Conservation (phyloP, 2,329 filamentous ascomycete genomes). For the Torrubiella hemipterigena region DNA sequence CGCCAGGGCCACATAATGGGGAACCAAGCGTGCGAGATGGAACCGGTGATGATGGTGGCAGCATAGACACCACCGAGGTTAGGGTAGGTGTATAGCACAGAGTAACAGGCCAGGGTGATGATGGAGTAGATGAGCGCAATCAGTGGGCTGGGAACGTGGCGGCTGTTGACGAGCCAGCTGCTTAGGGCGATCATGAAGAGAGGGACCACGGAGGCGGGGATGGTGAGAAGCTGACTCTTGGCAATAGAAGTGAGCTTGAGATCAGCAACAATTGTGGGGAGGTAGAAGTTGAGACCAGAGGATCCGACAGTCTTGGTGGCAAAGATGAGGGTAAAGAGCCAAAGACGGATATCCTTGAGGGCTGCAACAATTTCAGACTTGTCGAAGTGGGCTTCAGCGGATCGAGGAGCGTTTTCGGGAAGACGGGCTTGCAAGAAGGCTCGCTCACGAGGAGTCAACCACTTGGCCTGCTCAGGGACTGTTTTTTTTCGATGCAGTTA, state of each 20-base stretch:
- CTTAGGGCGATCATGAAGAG: slow-evolving; percentile 28
- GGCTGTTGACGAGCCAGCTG: slow-evolving; percentile 29
- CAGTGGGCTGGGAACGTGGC: slow-evolving; percentile 26
- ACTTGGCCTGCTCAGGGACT: slow-evolving; percentile 30
- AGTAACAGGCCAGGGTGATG: slow-evolving; percentile 31
- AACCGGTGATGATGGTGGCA: slow-evolving; percentile 30
- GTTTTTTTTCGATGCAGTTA: no score
- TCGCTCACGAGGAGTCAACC: slow-evolving; percentile 32
- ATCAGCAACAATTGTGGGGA: slow-evolving; percentile 27
- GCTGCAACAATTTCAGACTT: slow-evolving; percentile 22
- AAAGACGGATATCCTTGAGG: slow-evolving; percentile 27
- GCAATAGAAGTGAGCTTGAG: slow-evolving; percentile 29
- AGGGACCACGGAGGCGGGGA: slow-evolving; percentile 29
- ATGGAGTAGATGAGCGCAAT: slow-evolving; percentile 29
- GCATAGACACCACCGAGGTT: slow-evolving; percentile 33
- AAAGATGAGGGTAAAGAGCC: slow-evolving; percentile 33
- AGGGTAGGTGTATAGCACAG: slow-evolving; percentile 31
- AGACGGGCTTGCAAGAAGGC: slow-evolving; percentile 34
- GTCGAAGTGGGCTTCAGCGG: slow-evolving; percentile 27
- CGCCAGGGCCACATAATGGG: slow-evolving; percentile 40
- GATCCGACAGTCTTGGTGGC: slow-evolving; percentile 30
- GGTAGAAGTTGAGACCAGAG: slow-evolving; percentile 27
- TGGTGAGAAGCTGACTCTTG: slow-evolving; percentile 33
- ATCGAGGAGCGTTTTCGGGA: slow-evolving; percentile 28
- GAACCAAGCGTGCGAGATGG: slow-evolving; percentile 29